Base-by-base conservation (phyloP, 169 alveolate genomes). In the Plasmodium chabaudi region DNA sequence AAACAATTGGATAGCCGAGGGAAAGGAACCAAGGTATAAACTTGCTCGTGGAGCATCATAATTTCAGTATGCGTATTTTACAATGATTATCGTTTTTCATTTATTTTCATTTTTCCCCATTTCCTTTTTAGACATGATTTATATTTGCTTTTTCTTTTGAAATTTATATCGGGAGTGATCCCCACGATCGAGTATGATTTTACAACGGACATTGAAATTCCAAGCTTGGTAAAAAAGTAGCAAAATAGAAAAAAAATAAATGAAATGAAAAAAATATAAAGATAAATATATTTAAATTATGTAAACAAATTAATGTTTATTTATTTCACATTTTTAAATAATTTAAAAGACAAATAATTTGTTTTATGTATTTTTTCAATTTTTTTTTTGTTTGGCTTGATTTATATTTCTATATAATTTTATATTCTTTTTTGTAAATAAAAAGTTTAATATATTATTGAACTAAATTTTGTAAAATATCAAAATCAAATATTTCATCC, bases 121-220 rank as follows among this genome's bases (percentile, higher is more conserved):
- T 70, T 94, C 93, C 93, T 88, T 74, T 91, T 46, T 19, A 82
- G 90, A 64, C 90, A 82, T 55, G 90, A 82, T 67, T 60, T 94
- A 25, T 88, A 94, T 12, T 53, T 96, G 56, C 92, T 96, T 42
- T 92, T 96, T 19, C 90, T 96, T 71, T 77, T 96, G 89, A 95
- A 96, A 87, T 95, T 94, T 77, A 79, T 96, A 19, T 92, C 97
- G 5, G 91, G 96, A 7, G 97, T 95, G 19, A 95, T 94, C 56
- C 98, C 98, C n/a, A 93, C 98, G 4, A 95, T 95, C 25, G 97
- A 95, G 70, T 93, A 94, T 53, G 98, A 95, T 51, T 94, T 93
- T 49, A 95, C 98, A 21, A 84, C 94, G 46, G 98, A 95, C 69
- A 59, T 92, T 21, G 93, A 92, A 70, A 21, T 82, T n/a, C 86